phyloP scores from a whole-genome alignment of 345 rosid genomes.

The Salix viminalis region DNA sequence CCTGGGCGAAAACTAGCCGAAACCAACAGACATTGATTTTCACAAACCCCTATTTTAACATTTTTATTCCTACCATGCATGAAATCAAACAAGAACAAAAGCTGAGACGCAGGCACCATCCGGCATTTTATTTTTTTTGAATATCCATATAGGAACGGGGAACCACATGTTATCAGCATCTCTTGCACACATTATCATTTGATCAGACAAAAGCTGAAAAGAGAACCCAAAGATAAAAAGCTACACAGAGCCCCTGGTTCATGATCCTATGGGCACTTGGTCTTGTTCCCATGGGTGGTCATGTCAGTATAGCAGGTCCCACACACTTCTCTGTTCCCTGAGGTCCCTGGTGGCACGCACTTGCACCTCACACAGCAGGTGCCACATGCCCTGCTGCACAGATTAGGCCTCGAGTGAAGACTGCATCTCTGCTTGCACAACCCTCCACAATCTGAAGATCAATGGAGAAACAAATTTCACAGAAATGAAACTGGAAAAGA shows the following conservation, averaged over 20 bases:
- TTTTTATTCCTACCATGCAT: neutral
- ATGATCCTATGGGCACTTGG: constrained; percentile 11
- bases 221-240: neutral
- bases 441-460: constrained; percentile 3
- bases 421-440: constrained; percentile 12
- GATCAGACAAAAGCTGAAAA: neutral
- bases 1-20: neutral
- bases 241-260: neutral
- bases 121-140: neutral
- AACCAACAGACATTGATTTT: neutral
- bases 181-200: neutral
- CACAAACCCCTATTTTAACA: neutral
- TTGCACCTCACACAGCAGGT: constrained; percentile 22
- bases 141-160: too few species aligned
- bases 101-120: neutral
- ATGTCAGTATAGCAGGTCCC: constrained; percentile 19
- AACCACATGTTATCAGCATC: neutral
- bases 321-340: constrained; percentile 15
- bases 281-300: constrained; percentile 13
- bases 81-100: neutral
- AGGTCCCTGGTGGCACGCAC: constrained; percentile 20
- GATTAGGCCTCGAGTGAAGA: constrained; percentile 10
- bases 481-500: neutral
- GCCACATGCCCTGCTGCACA: constrained; percentile 16
- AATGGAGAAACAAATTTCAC: neutral